Percentiles rank a stretch among this genome's conserved stretches.
phyloP scores from a whole-genome alignment of 768 basidiomycete species.

The Trametes cinnabarina region DNA sequence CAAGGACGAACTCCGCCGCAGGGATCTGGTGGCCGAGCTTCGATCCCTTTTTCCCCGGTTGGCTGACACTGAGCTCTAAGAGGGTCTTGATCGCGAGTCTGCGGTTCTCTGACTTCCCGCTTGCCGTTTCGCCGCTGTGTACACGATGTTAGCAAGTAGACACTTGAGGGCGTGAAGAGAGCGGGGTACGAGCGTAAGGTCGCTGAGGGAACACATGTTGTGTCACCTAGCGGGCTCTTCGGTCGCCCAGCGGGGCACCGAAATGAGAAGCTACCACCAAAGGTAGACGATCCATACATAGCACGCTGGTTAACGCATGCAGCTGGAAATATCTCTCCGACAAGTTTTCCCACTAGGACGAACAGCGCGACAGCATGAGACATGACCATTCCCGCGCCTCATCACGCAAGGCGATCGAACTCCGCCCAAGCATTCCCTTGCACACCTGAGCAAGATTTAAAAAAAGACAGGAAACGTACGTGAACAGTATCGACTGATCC shows the following conservation, averaged over 20 bases:
- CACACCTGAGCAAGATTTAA: not conserved
- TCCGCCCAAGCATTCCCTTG: not conserved
- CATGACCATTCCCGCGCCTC: not conserved
- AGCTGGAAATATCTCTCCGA: not conserved
- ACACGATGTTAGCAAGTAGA: not conserved
- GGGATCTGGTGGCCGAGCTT: conserved; percentile 87
- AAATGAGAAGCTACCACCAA: not conserved
- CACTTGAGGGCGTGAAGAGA: not conserved
- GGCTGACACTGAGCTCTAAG: conserved; percentile 85
- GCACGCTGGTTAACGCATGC: not conserved
- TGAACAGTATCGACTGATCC: conserved; percentile 88
- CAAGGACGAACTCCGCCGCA: conserved; percentile 92
- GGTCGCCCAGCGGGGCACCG: not conserved
- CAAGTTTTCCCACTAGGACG: not conserved
- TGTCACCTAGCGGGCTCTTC: not conserved
- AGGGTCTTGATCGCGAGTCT: conserved; percentile 89
- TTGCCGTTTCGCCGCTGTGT: conserved; percentile 83
- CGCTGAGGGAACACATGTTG: not conserved
- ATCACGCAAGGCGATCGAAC: not conserved
- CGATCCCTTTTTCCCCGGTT: conserved; percentile 89
- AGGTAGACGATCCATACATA: not conserved
- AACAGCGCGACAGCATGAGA: not conserved
- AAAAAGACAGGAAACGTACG: conserved; percentile 45
- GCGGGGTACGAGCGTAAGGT: not conserved
- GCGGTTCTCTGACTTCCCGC: conserved; percentile 91